Evolutionary conservation across 352 stramenopile genomes (phyloP).

Genomic region (Globisporangium apiculatum): DNA sequence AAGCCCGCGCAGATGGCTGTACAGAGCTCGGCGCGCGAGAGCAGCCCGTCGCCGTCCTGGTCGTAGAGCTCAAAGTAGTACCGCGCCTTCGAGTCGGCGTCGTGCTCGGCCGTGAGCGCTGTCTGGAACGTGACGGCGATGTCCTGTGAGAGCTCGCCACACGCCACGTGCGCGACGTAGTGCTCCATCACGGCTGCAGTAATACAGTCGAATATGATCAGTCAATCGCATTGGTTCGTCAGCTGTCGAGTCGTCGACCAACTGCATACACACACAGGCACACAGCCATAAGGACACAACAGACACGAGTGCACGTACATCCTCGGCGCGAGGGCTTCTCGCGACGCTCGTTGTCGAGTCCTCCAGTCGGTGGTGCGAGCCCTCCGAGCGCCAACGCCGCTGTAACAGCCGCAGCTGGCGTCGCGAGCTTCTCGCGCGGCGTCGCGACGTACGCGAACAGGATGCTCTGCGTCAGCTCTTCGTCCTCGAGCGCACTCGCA

Average conservation of each 20-base stretch:
- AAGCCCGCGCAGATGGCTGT: constrained; percentile 31
- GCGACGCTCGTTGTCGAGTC: neutral
- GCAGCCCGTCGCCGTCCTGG: constrained; percentile 19
- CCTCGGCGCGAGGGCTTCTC: neutral
- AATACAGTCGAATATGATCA: neutral
- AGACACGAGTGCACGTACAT: neutral
- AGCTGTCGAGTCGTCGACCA: neutral
- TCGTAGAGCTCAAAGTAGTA: constrained; percentile 41
- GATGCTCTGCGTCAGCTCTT: constrained; percentile 17
- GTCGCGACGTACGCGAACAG: constrained; percentile 21
- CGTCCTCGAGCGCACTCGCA: constrained; percentile 8
- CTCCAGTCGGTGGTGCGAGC: neutral
- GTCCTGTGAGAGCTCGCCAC: constrained; percentile 23
- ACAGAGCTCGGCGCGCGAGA: constrained; percentile 25
- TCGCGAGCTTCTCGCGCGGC: constrained; percentile 4
- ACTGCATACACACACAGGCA: too few species aligned
- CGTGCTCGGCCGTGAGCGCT: constrained; percentile 12
- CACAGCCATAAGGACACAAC: too few species aligned
- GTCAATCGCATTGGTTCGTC: neutral
- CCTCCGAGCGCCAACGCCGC: neutral
- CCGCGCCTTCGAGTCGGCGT: constrained; percentile 24
- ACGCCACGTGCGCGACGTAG: constrained; percentile 13
- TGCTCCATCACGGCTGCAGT: constrained; percentile 9
- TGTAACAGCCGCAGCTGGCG: neutral
- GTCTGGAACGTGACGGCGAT: constrained; percentile 24